Base-by-base conservation (phyloP, 2,329 filamentous ascomycete species). In the Cryoendolithus antarcticus region DNA sequence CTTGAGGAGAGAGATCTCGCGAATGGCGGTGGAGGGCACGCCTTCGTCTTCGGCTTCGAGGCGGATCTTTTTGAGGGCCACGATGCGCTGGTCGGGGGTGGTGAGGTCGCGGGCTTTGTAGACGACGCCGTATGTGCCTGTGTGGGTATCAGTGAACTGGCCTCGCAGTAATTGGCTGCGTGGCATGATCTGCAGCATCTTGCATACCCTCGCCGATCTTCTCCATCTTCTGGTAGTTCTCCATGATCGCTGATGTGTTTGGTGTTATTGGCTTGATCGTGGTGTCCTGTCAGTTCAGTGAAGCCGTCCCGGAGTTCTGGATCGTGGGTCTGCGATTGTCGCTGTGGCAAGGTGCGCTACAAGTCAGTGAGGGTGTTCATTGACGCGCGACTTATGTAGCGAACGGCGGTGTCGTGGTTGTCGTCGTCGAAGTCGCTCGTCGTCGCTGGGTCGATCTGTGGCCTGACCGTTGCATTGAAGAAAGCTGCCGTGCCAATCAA, bases 181-280 rank as follows among this genome's bases (percentile, higher is more conserved):
- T n/a, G n/a, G n/a, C n/a, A n/a, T n/a, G n/a, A n/a, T n/a, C n/a
- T n/a, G n/a, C n/a, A n/a, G n/a, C n/a, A n/a, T n/a, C n/a, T n/a
- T n/a, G n/a, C 15, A 54, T 67, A 91, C 86, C 86, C 75, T 94
- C 86, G 63, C 86, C 86, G 56, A 94, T 86, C 72, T 94, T 94
- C 69, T 94, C 86, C 57, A 94, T 75, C 69, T 93, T 93, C 66
- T 93, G 84, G 63, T 94, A 94, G 66, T 93, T 93, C 64, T 94
- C 86, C 86, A 94, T 93, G 50, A 37, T 37, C 42, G 35, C 21
- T 21, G 35, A 12, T 34, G 15, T 33, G 36, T 29, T 32, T n/a
- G n/a, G 13, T 11, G 28, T 21, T 13, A 6, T 27, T 27, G 4
- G 4, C 24, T 27, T 7, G 24, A 19, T 27, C 24, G 24, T 27